Evolutionary conservation across 805 yeast species (phyloP).

Genomic region (Saccharomycodes ludwigii): DNA sequence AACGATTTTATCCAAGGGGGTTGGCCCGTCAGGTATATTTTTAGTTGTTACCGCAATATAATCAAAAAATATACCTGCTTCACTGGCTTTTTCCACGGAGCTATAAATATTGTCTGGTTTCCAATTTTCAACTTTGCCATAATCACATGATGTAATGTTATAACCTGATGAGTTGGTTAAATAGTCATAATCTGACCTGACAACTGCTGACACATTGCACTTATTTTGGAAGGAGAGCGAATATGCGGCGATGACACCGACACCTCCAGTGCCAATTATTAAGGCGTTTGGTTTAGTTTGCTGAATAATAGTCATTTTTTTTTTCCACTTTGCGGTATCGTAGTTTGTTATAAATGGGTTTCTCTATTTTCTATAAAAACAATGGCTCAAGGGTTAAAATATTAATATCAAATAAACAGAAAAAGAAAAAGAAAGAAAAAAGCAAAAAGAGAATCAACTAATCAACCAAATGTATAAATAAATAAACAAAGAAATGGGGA

Average conservation of each 20-base stretch:
- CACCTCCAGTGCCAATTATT: constrained; percentile 70
- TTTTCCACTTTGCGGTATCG: background rate
- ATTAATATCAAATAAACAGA: background rate
- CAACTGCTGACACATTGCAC: constrained; percentile 41
- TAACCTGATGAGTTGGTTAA: constrained; percentile 35
- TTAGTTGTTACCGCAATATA: constrained; percentile 51
- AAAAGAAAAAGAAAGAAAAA: too few relatives aligned
- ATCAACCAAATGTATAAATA: too few relatives aligned
- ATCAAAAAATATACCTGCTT: constrained; percentile 29
- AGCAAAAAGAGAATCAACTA: too few relatives aligned
- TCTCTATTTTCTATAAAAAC: background rate
- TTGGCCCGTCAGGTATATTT: constrained; percentile 43
- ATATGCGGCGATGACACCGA: constrained; percentile 61
- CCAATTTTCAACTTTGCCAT: constrained; percentile 39
- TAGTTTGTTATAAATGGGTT: background rate
- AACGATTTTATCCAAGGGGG: constrained; percentile 34
- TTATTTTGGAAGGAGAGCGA: constrained; percentile 38
- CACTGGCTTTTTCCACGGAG: constrained; percentile 30
- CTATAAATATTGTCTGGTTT: constrained; percentile 33
- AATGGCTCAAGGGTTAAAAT: background rate
- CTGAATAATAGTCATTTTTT: constrained; percentile 2
- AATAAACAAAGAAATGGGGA: too few relatives aligned
- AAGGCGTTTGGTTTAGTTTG: constrained; percentile 31
- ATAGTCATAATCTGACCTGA: constrained; percentile 45
- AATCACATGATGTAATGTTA: constrained; percentile 43